Conservation (phyloP, 371 early-diverging fungal species). For the Mortierella sp. region DNA sequence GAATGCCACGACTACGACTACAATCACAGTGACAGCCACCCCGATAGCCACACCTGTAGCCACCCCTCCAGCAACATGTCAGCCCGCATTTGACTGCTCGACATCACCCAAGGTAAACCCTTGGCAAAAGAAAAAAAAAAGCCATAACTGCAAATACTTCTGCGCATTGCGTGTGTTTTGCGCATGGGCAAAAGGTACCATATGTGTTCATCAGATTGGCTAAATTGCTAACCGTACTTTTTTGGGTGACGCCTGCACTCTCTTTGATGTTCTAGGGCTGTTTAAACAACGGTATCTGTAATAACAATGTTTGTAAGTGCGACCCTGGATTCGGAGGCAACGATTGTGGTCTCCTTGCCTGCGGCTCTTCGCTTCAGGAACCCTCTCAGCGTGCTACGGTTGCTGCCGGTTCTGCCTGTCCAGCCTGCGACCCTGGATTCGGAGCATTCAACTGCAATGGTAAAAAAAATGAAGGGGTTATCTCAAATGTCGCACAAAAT, state of each 20-base stretch:
- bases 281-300: slow-evolving; percentile 42
- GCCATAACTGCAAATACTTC: neutral
- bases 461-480: neutral
- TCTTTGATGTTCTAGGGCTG: slow-evolving; percentile 30
- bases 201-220: too few species aligned
- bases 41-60: slow-evolving; percentile 13
- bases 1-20: slow-evolving; percentile 8
- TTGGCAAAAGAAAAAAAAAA: neutral
- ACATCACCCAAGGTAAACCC: slow-evolving; percentile 37
- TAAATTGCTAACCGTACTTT: neutral
- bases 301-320: slow-evolving; percentile 35
- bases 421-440: slow-evolving; percentile 44
- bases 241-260: neutral
- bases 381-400: slow-evolving; percentile 39
- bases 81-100: slow-evolving; percentile 46
- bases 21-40: neutral
- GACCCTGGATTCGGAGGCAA: slow-evolving; percentile 48
- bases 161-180: neutral
- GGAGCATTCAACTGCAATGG: slow-evolving; percentile 58
- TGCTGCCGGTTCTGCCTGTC: slow-evolving; percentile 12
- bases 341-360: slow-evolving; percentile 43
- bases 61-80: slow-evolving; percentile 21
- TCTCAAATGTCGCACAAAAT: neutral
- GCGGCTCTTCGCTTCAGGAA: slow-evolving; percentile 40
- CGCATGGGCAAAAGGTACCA: neutral